Conservation (phyloP, 1,284 basidiomycete species). For the Erythrobasidium hasegawianum region DNA sequence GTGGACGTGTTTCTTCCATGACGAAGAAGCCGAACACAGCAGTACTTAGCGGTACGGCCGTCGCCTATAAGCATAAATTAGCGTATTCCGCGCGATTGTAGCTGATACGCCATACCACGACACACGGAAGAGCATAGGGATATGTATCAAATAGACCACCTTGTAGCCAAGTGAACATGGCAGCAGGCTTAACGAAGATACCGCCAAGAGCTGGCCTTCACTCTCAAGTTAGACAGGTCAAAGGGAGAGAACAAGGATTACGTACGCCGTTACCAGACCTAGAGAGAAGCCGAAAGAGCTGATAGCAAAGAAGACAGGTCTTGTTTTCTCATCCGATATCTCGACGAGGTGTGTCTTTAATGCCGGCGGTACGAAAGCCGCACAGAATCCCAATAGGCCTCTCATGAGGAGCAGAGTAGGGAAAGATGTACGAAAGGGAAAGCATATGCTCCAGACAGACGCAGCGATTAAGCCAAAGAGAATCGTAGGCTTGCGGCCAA, state of each 20-base stretch:
- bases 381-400: background rate
- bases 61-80: background rate
- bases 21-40: background rate
- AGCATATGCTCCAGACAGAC: background rate
- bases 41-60: background rate
- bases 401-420: background rate
- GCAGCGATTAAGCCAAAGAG: background rate
- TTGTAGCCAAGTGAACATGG: background rate
- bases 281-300: background rate
- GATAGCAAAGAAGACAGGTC: background rate
- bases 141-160: slow-evolving; percentile 1
- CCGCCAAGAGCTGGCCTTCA: background rate
- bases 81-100: too few relatives aligned
- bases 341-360: background rate
- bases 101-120: background rate
- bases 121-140: background rate
- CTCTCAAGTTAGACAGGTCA: background rate
- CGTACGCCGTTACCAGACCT: background rate
- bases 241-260: too few relatives aligned
- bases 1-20: background rate
- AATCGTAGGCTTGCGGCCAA: background rate
- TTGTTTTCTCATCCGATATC: slow-evolving; percentile 4
- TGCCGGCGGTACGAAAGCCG: background rate
- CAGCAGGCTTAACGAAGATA: background rate
- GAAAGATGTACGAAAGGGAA: background rate